Conservation (phyloP, 1,284 basidiomycete species). For the Fistulina hepatica region DNA sequence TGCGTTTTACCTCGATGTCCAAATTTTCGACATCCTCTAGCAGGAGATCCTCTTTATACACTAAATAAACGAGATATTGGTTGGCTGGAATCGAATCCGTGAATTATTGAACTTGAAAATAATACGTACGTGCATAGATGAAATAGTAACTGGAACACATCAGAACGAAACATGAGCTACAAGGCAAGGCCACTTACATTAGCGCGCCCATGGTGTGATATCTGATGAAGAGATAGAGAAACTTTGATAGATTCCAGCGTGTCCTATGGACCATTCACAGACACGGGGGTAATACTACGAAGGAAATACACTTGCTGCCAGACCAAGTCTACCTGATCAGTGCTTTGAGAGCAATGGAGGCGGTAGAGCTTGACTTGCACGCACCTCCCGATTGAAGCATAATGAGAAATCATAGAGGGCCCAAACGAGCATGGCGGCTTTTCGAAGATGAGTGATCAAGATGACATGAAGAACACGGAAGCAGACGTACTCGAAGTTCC, state of each 20-base stretch:
- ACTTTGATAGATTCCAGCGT: background rate
- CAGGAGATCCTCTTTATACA: background rate
- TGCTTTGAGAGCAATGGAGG: background rate
- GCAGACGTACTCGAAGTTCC: background rate
- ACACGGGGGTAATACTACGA: background rate
- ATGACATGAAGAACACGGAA: background rate
- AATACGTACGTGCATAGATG: no score
- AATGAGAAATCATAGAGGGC: background rate
- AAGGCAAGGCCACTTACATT: background rate
- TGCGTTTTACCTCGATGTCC: no score
- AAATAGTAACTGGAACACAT: background rate
- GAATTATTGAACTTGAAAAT: background rate
- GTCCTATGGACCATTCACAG: background rate
- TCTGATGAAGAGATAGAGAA: slow-evolving; percentile 1
- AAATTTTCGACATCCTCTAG: background rate
- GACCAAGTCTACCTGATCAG: background rate
- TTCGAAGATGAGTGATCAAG: background rate
- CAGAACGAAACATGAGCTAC: background rate
- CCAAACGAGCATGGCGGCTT: background rate
- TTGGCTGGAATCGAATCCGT: background rate
- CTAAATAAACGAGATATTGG: background rate
- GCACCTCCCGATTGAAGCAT: background rate
- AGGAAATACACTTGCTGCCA: background rate
- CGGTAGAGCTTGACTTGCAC: background rate
- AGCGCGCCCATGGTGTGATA: slow-evolving; percentile 1